A percentile compares a stretch with the other conserved stretches of the same genome.
Evolutionary conservation across 2,329 filamentous ascomycete genomes (phyloP).

Genomic region (Teratosphaeria viscida): DNA sequence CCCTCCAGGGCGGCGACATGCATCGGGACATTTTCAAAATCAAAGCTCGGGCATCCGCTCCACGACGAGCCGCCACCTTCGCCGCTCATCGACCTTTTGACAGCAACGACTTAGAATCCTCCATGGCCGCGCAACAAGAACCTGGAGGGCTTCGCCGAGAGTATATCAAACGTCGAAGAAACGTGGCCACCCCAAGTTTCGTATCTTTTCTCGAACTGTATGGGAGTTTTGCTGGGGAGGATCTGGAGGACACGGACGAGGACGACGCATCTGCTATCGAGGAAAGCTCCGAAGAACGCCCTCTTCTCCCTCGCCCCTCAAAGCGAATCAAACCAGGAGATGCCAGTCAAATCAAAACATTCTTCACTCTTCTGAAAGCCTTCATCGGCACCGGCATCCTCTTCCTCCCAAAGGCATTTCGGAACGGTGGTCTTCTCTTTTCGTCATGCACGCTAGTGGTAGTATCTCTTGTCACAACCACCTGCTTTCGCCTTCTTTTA

Average conservation of each 20-base stretch:
- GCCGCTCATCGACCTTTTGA: conserved; percentile 32
- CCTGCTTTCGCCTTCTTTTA: conserved; percentile 63
- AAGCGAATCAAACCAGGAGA: conserved; percentile 44
- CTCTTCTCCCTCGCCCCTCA: conserved; percentile 48
- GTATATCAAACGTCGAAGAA: conserved; percentile 38
- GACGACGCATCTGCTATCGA: conserved; percentile 47
- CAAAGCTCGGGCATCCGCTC: conserved; percentile 44
- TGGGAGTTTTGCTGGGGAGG: conserved; percentile 66
- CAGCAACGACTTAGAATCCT: conserved; percentile 15
- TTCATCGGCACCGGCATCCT: conserved; percentile 75
- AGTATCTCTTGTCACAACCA: conserved; percentile 55
- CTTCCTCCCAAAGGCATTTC: conserved; percentile 70
- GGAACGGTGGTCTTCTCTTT: conserved; percentile 67
- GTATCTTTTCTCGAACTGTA: conserved; percentile 68
- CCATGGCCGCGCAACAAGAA: conserved; percentile 18
- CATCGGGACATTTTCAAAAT: conserved; percentile 70
- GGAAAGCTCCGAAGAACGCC: conserved; percentile 46
- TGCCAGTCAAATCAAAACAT: conserved; percentile 59
- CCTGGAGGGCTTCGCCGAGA: conserved; percentile 47
- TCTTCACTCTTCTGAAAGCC: conserved; percentile 68
- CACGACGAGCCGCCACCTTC: conserved; percentile 54
- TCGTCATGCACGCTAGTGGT: conserved; percentile 57
- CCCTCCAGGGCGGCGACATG: conserved; percentile 65
- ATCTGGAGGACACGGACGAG: conserved; percentile 49
- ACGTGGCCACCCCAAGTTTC: conserved; percentile 49